phyloP scores from a whole-genome alignment of 306 rosid genomes.

The Medicago truncatula region MtrunA17r5.0-ANR NC_053045.1:33531001-33531500 shows the following conservation, averaged over 20 bases:
- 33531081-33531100: constrained; percentile 58
- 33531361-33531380: constrained; percentile 3
- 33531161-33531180: constrained; percentile 20
- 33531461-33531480: constrained; percentile 6
- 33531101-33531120: constrained; percentile 55
- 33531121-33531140: constrained; percentile 64
- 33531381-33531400: background rate
- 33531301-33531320: constrained; percentile 23
- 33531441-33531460: constrained; percentile 14
- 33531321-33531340: background rate
- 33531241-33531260: constrained; percentile 14
- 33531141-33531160: constrained; percentile 37
- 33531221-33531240: constrained; percentile 27
- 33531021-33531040: constrained; percentile 36
- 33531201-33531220: background rate
- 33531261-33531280: background rate
- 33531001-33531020: constrained; percentile 68
- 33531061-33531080: constrained; percentile 17
- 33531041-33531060: constrained; percentile 29
- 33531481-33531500: constrained; percentile 27
- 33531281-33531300: constrained; percentile 23
- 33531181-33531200: constrained; percentile 30
- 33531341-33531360: constrained; percentile 14
- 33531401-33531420: constrained; percentile 11
- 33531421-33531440: constrained; percentile 26